Evolutionary conservation across 2,329 filamentous ascomycete species (phyloP).

Genomic region (Xylaria sp.): DNA sequence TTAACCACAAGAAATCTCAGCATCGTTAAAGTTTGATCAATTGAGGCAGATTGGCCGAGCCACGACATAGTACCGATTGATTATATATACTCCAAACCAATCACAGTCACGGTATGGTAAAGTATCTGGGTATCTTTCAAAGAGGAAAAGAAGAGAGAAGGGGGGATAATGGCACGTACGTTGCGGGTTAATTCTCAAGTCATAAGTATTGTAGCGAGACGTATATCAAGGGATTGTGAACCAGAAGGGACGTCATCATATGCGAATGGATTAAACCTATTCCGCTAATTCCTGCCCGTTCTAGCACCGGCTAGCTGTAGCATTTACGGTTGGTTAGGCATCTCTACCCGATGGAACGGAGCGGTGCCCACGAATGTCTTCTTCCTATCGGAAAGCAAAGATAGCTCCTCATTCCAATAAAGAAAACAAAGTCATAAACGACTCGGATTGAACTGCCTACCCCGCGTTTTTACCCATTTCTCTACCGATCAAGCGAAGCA

Average conservation of each 20-base stretch:
- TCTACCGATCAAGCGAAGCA: background rate
- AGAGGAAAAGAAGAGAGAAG: background rate
- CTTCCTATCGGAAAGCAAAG: no score
- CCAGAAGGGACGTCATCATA: background rate
- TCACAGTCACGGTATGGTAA: background rate
- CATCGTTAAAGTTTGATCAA: background rate
- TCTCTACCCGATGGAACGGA: background rate
- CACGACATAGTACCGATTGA: background rate
- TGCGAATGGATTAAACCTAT: background rate
- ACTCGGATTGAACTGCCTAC: conserved; percentile 10
- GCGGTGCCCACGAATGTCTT: background rate
- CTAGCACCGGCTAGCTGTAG: background rate
- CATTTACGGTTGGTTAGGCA: background rate
- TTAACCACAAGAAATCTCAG: background rate
- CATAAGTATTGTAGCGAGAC: background rate
- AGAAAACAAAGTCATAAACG: no score
- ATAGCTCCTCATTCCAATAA: no score
- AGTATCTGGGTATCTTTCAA: no score
- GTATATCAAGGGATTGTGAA: background rate
- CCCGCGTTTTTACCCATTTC: conserved; percentile 1
- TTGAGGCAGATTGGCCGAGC: background rate
- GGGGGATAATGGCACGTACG: background rate
- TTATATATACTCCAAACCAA: background rate
- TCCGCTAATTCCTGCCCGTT: background rate
- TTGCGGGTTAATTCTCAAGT: background rate